A percentile compares a stretch with the other conserved stretches of the same genome.
Evolutionary conservation across 2,329 filamentous ascomycete species (phyloP).

Genomic region (Grosmannia clavigera): DNA sequence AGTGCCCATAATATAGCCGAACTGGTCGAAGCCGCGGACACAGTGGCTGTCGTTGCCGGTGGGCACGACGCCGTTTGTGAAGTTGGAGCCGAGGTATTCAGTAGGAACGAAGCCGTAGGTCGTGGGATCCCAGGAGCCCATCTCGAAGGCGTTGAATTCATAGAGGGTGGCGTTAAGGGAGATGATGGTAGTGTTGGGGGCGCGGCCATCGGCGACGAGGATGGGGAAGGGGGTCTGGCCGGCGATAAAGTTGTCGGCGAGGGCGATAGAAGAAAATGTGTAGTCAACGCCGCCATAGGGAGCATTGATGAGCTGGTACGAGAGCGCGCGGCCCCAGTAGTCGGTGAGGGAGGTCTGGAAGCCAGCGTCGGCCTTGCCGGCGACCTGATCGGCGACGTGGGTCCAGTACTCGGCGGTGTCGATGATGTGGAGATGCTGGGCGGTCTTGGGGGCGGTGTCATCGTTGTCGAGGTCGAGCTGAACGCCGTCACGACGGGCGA

Average conservation of each 20-base stretch:
- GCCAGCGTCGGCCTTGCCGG: constrained; percentile 47
- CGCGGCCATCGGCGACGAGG: constrained; percentile 34
- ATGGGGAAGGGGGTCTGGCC: constrained; percentile 36
- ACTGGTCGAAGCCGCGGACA: constrained; percentile 70
- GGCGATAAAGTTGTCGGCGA: constrained; percentile 27
- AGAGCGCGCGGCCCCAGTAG: constrained; percentile 79
- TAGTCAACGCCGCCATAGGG: constrained; percentile 60
- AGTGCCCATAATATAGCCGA: constrained; percentile 75
- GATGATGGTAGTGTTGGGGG: constrained; percentile 29
- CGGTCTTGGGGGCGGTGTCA: constrained; percentile 1
- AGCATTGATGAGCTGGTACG: constrained; percentile 72
- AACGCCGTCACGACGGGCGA: too few species aligned
- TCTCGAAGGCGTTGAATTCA: constrained; percentile 55
- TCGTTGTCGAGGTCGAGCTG: too few species aligned
- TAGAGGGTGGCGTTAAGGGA: constrained; percentile 47
- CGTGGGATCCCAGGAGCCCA: constrained; percentile 50
- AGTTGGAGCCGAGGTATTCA: constrained; percentile 46
- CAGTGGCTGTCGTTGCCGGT: constrained; percentile 42
- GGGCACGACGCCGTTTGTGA: constrained; percentile 42
- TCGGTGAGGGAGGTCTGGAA: constrained; percentile 68
- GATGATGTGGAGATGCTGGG: constrained; percentile 12
- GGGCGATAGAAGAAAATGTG: constrained; percentile 63
- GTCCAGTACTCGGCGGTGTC: constrained; percentile 40
- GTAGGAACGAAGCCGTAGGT: constrained; percentile 48
- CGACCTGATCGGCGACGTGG: constrained; percentile 44